phyloP scores from a whole-genome alignment of 1,284 basidiomycete species.

The Ganoderma leucocontextum region DNA sequence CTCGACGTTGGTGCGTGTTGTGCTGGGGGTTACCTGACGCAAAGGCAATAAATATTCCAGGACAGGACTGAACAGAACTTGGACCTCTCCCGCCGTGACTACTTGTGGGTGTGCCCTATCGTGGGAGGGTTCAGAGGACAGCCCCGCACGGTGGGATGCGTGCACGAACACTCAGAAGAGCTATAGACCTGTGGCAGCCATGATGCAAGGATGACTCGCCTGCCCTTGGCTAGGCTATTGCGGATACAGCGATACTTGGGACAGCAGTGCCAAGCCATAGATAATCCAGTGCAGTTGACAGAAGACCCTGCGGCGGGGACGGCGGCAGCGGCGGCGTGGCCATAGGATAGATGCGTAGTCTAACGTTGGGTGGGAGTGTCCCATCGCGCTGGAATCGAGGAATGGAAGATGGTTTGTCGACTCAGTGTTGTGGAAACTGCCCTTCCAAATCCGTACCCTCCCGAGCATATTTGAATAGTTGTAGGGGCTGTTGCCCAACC shows the following conservation, averaged over 20 bases:
- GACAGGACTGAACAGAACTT: no score
- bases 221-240: not conserved
- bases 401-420: not conserved
- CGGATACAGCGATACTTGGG: not conserved
- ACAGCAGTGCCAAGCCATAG: not conserved
- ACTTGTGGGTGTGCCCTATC: not conserved
- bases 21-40: not conserved
- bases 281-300: not conserved
- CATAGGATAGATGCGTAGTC: not conserved
- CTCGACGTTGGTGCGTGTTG: no score
- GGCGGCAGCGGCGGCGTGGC: not conserved
- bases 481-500: not conserved
- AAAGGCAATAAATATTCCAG: no score
- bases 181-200: not conserved
- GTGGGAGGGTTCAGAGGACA: not conserved
- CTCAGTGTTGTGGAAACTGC: not conserved
- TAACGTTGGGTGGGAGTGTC: not conserved
- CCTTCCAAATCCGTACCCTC: not conserved
- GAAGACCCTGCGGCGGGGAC: not conserved
- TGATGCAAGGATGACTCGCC: not conserved
- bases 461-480: not conserved
- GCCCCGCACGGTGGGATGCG: not conserved
- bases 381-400: not conserved
- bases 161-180: not conserved
- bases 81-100: not conserved